Conservation (phyloP, 352 stramenopile genomes). For the Pythium coloratum region DNA sequence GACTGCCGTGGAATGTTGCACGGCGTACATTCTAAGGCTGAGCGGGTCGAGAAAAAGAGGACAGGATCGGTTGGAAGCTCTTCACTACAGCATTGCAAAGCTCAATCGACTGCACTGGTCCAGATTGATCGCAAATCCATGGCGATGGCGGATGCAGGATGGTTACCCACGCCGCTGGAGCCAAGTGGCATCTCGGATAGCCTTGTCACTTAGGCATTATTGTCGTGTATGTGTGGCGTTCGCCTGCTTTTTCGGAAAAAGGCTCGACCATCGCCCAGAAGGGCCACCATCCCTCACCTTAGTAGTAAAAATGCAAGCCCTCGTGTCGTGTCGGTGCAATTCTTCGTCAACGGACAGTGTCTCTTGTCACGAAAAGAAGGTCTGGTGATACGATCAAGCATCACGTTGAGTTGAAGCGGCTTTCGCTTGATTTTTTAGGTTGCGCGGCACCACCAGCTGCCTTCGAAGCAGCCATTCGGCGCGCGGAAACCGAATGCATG, state of each 20-base stretch:
- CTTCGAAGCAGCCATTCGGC: background rate
- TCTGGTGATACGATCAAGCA: background rate
- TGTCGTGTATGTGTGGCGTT: background rate
- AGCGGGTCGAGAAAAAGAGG: too few species aligned
- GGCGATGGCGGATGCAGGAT: background rate
- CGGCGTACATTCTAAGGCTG: too few species aligned
- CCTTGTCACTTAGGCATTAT: background rate
- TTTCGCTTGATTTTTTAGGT: conserved; percentile 17
- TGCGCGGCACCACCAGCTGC: background rate
- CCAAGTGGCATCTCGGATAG: background rate
- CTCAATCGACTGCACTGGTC: too few species aligned
- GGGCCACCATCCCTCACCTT: background rate
- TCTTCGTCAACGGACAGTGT: background rate
- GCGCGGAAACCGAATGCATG: conserved; percentile 5
- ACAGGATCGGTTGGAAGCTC: too few species aligned
- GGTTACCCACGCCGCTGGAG: background rate
- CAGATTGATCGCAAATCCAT: too few species aligned
- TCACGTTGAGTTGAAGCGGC: conserved; percentile 5
- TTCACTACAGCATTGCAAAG: too few species aligned
- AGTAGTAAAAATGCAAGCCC: too few species aligned
- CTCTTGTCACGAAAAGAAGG: background rate
- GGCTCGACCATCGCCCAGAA: background rate
- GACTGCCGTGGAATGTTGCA: too few species aligned
- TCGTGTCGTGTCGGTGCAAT: too few species aligned
- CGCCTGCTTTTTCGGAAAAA: conserved; percentile 20